These are phyloP conservation scores for Madurella mycetomatis DNA, from an alignment of 2,329 filamentous ascomycete species.

Conservation along the genomic window DNA sequence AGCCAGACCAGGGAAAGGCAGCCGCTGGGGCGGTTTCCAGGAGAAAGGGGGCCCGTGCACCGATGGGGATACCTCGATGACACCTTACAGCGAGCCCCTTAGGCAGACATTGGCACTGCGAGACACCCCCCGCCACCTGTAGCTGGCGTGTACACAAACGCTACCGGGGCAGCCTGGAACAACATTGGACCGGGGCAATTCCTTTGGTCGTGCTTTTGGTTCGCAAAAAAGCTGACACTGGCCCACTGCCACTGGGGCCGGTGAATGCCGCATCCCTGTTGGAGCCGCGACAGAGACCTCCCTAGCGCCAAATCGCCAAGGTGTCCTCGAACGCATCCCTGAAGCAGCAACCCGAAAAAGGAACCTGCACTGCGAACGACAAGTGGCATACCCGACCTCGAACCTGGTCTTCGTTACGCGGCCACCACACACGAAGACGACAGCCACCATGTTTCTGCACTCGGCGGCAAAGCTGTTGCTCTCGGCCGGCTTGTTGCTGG, in stretches of 20 bases:
- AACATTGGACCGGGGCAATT: slow-evolving; percentile 21
- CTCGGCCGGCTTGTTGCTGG: slow-evolving; percentile 52
- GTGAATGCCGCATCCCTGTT: not conserved
- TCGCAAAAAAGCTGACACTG: slow-evolving; percentile 14
- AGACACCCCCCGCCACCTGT: slow-evolving; percentile 6
- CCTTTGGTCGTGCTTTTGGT: slow-evolving; percentile 5
- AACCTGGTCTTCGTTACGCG: slow-evolving; percentile 7
- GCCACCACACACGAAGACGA: slow-evolving; percentile 11
- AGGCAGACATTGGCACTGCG: slow-evolving; percentile 2
- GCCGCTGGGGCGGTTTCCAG: slow-evolving; percentile 11
- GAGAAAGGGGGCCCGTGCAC: slow-evolving; percentile 14
- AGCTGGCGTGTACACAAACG: slow-evolving; percentile 14
- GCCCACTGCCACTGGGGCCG: not conserved
- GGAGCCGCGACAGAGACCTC: not conserved
- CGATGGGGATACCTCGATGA: slow-evolving; percentile 8
- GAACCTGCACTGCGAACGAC: slow-evolving; percentile 10
- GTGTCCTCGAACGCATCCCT: slow-evolving; percentile 19
- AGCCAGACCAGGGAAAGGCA: slow-evolving; percentile 22
- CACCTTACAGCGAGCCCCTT: slow-evolving; percentile 15
- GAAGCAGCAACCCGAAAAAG: slow-evolving; percentile 13
- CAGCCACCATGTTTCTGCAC: slow-evolving; percentile 39
- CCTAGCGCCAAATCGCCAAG: slow-evolving; percentile 23
- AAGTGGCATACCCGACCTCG: slow-evolving; percentile 9
- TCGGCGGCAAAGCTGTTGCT: slow-evolving; percentile 37
- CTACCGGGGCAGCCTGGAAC: slow-evolving; percentile 16